phyloP scores from a whole-genome alignment of 2,329 filamentous ascomycete genomes.

The Cucurbitaria berberidis region DNA sequence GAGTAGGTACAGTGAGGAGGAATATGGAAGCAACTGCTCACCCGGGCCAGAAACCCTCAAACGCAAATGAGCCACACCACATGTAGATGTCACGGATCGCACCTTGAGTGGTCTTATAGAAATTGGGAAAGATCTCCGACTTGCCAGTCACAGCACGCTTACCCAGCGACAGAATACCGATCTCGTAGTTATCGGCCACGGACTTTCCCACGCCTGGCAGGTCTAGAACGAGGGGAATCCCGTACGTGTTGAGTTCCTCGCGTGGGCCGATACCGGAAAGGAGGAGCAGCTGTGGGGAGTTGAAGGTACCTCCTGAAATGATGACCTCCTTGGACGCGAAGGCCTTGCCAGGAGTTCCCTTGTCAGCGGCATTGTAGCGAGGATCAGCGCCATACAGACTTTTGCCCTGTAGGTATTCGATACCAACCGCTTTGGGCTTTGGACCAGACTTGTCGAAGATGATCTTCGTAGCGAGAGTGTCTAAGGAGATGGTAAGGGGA shows the following conservation, averaged over 20 bases:
- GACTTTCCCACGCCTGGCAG: slow-evolving; percentile 63
- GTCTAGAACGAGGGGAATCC: slow-evolving; percentile 60
- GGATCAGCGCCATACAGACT: slow-evolving; percentile 54
- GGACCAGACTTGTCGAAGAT: slow-evolving; percentile 42
- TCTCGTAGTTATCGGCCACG: slow-evolving; percentile 34
- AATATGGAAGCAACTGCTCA: too few relatives aligned
- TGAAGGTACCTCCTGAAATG: slow-evolving; percentile 59
- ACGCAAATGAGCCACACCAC: slow-evolving; percentile 37
- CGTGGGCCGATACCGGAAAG: slow-evolving; percentile 66
- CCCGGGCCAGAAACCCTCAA: slow-evolving; percentile 38
- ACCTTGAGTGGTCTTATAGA: slow-evolving; percentile 31
- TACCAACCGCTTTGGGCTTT: slow-evolving; percentile 50
- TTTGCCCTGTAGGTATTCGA: slow-evolving; percentile 53
- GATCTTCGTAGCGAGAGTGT: slow-evolving; percentile 52
- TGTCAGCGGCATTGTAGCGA: slow-evolving; percentile 34
- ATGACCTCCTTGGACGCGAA: slow-evolving; percentile 45
- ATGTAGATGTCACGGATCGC: slow-evolving; percentile 37
- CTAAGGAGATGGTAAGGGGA: slow-evolving; percentile 39
- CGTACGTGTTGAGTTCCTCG: slow-evolving; percentile 59
- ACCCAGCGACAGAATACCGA: slow-evolving; percentile 25
- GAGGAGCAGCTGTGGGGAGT: slow-evolving; percentile 67
- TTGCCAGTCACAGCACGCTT: slow-evolving; percentile 20
- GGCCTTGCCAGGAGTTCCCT: slow-evolving; percentile 45
- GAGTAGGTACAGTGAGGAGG: not conserved
- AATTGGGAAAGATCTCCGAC: slow-evolving; percentile 33